These are phyloP conservation scores for Astrothelium macrocarpum DNA, from an alignment of 495 filamentous ascomycete species.

Conservation along the genomic window DNA sequence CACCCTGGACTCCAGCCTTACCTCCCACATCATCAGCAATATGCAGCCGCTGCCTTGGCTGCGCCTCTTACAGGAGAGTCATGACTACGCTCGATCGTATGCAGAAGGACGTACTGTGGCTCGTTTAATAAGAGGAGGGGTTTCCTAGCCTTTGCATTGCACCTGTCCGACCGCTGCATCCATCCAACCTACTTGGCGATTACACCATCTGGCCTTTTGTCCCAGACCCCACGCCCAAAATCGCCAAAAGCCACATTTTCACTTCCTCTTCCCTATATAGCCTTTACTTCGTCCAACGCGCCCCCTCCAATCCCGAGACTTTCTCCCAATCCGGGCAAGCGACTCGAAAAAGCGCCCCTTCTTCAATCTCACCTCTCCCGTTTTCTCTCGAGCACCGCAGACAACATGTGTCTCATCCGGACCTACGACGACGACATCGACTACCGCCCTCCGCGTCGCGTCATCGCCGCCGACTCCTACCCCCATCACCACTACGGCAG, in stretches of 20 bases:
- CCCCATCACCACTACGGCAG: too few relatives aligned
- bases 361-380: too few relatives aligned
- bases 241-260: neutral
- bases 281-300: neutral
- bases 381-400: too few relatives aligned
- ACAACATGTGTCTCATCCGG: neutral
- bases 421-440: conserved; percentile 2
- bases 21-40: neutral
- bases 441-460: neutral
- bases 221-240: neutral
- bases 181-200: neutral
- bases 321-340: neutral
- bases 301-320: too few relatives aligned
- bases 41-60: neutral
- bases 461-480: neutral
- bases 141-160: neutral
- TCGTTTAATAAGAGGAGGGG: neutral
- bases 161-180: neutral
- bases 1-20: neutral
- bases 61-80: neutral
- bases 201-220: neutral
- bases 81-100: neutral
- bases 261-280: neutral
- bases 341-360: too few relatives aligned
- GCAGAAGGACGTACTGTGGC: too few relatives aligned